Evolutionary conservation across 257 asterid species (phyloP).

Genomic region (Solanum tarapatanum): DNA sequence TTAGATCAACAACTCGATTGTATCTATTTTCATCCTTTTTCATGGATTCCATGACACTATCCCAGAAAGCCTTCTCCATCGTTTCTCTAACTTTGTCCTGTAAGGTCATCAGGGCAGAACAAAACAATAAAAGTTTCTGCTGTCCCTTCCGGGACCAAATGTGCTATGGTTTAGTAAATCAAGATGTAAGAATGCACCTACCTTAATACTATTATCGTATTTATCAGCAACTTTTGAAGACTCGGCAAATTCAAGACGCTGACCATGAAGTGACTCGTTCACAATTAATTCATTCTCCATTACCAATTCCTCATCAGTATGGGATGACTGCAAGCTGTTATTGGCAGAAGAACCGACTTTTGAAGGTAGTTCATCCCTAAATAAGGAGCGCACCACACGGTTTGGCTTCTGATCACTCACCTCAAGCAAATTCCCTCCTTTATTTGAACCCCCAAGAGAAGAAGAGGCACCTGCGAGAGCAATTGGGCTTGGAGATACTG

Average conservation of each 20-base stretch:
- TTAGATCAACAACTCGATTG: slow-evolving; percentile 51
- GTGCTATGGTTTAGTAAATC: neutral
- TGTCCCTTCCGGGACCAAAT: neutral
- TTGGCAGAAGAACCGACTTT: slow-evolving; percentile 18
- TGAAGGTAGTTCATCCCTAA: slow-evolving; percentile 25
- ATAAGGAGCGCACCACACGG: slow-evolving; percentile 55
- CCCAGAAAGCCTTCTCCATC: slow-evolving; percentile 95
- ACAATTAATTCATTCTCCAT: slow-evolving; percentile 71
- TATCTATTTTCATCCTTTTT: slow-evolving; percentile 54
- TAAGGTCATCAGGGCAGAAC: neutral
- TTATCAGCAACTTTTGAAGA: slow-evolving; percentile 18
- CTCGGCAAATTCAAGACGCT: slow-evolving; percentile 31
- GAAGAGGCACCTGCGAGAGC: slow-evolving; percentile 16
- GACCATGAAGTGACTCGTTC: slow-evolving; percentile 82
- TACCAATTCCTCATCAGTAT: slow-evolving; percentile 32
- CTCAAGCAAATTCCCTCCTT: slow-evolving; percentile 18
- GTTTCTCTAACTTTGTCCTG: slow-evolving; percentile 61
- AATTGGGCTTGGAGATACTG: slow-evolving; percentile 27
- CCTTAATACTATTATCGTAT: slow-evolving; percentile 33
- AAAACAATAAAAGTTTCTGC: neutral
- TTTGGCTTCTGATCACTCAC: slow-evolving; percentile 23
- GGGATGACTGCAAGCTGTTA: slow-evolving; percentile 4
- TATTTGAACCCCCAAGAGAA: slow-evolving; percentile 18
- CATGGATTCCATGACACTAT: slow-evolving; percentile 66
- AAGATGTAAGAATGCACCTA: slow-evolving; percentile 8